These are phyloP conservation scores for Calonectria honghensis DNA, from an alignment of 2,329 filamentous ascomycete species.

Conservation along the genomic window DNA sequence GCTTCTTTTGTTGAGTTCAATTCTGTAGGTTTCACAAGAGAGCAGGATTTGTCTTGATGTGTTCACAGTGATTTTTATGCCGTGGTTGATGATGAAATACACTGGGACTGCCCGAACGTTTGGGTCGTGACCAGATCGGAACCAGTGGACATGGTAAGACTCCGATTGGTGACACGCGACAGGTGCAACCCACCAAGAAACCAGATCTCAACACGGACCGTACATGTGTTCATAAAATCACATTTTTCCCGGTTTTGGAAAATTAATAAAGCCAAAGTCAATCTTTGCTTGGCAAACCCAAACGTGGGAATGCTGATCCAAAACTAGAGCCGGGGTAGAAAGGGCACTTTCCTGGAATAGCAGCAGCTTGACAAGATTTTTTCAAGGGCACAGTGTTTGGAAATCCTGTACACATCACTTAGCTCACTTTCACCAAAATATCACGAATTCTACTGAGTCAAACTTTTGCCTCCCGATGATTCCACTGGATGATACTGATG, in stretches of 20 bases:
- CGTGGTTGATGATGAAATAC: background rate
- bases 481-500: too few species aligned
- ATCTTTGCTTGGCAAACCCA: background rate
- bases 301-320: background rate
- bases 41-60: background rate
- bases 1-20: background rate
- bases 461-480: too few species aligned
- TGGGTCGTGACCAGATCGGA: background rate
- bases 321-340: background rate
- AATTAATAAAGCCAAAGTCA: background rate
- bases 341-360: background rate
- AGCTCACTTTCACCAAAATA: background rate
- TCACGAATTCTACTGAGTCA: background rate
- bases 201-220: background rate
- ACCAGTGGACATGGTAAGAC: background rate
- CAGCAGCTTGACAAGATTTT: background rate
- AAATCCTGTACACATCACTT: background rate
- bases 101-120: background rate
- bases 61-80: background rate
- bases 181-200: background rate
- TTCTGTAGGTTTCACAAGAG: background rate
- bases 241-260: background rate
- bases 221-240: background rate
- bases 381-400: background rate
- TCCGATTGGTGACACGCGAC: slow-evolving; percentile 2